Evolutionary conservation across 257 asterid species (phyloP).

Genomic region (Solanum raphanifolium): DNA sequence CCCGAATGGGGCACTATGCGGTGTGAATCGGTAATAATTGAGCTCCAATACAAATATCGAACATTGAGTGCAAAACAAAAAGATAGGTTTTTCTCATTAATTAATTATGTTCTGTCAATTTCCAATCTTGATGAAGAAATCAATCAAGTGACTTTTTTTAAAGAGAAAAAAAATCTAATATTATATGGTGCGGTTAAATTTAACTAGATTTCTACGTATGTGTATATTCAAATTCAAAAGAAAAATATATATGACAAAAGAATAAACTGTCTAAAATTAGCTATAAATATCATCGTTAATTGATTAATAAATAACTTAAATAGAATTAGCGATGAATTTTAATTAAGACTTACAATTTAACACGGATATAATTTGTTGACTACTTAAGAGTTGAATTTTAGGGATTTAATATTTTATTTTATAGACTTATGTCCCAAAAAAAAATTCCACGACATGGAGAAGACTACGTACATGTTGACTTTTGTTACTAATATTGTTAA

Average conservation of each 20-base stretch:
- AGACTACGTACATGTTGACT: not conserved
- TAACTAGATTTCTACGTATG: not conserved
- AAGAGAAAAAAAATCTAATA: no score
- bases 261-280: no score
- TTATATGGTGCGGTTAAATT: no score
- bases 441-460: not conserved
- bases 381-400: not conserved
- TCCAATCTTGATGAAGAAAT: not conserved
- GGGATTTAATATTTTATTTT: not conserved
- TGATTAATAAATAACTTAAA: no score
- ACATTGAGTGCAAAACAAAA: no score
- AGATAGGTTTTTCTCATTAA: not conserved
- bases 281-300: no score
- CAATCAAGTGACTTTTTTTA: not conserved
- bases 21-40: fast-evolving
- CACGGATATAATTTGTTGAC: not conserved
- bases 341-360: not conserved
- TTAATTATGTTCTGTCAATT: not conserved
- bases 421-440: not conserved
- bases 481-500: not conserved
- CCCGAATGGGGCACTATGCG: fast-evolving
- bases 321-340: not conserved
- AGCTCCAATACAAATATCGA: no score
- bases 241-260: no score
- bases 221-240: no score